phyloP scores from a whole-genome alignment of 164 flowering plant genomes.

The Saururus chinensis region DNA sequence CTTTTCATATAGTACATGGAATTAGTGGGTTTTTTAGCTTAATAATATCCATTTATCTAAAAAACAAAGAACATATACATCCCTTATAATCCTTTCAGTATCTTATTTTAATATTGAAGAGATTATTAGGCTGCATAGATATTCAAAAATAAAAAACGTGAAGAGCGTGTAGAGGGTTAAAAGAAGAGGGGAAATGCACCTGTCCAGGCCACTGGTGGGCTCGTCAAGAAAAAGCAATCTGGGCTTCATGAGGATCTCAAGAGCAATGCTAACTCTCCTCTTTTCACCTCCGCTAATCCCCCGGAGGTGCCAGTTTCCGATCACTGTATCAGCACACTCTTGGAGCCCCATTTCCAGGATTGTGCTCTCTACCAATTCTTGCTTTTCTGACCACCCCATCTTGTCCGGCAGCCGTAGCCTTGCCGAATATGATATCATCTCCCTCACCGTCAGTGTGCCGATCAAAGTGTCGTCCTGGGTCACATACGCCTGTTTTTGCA shows the following conservation, averaged over 20 bases:
- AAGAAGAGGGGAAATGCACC: conserved; percentile 22
- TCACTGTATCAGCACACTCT: conserved; percentile 79
- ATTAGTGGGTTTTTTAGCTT: no score
- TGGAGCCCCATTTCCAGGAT: conserved; percentile 90
- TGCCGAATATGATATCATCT: conserved; percentile 83
- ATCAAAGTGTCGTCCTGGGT: conserved; percentile 92
- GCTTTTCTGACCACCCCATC: conserved; percentile 66
- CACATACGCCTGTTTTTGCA: conserved; percentile 54
- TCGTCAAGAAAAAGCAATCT: conserved; percentile 89
- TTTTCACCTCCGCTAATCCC: conserved; percentile 98
- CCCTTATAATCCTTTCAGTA: no score
- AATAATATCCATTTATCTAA: no score
- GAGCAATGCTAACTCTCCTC: conserved; percentile 84
- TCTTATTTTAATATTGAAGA: no score
- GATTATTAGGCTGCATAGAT: no score
- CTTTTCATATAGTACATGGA: no score
- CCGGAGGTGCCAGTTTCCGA: conserved; percentile 90
- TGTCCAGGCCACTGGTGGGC: conserved; percentile 93
- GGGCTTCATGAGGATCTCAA: conserved; percentile 87
- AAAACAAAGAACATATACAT: no score
- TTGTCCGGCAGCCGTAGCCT: conserved; percentile 68
- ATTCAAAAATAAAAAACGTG: no score
- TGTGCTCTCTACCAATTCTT: conserved; percentile 73
- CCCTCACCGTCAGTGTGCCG: conserved; percentile 83
- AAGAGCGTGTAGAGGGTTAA: no score